These are phyloP conservation scores for Thozetella sp. DNA, from an alignment of 495 filamentous ascomycete species.

Conservation along the genomic window DNA sequence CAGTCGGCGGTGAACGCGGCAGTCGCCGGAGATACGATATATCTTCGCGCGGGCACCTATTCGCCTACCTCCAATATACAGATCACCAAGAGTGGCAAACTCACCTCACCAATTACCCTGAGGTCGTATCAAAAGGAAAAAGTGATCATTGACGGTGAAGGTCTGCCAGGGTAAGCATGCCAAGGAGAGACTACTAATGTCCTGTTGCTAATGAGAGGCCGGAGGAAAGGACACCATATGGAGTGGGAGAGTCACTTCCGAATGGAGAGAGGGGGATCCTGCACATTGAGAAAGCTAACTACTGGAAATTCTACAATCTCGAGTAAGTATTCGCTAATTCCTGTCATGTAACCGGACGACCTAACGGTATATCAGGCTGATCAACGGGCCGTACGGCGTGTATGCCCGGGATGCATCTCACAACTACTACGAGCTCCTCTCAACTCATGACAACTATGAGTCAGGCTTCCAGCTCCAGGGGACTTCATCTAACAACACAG, in stretches of 20 bases:
- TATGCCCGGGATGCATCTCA: slow-evolving; percentile 18
- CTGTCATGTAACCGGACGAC: neutral
- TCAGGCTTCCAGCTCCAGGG: slow-evolving; percentile 29
- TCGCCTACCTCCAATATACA: slow-evolving; percentile 22
- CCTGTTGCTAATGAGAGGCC: no score
- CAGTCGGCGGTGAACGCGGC: slow-evolving; percentile 23
- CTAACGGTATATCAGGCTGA: slow-evolving; percentile 5
- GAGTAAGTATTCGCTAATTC: slow-evolving; percentile 7
- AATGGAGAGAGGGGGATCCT: slow-evolving; percentile 20
- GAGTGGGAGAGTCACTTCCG: slow-evolving; percentile 16
- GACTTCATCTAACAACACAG: slow-evolving; percentile 19
- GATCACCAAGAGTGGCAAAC: slow-evolving; percentile 22
- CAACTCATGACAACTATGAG: slow-evolving; percentile 30
- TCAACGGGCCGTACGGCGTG: slow-evolving; percentile 26
- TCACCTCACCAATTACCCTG: slow-evolving; percentile 18
- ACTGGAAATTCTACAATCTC: slow-evolving; percentile 24
- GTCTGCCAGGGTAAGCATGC: slow-evolving; percentile 11
- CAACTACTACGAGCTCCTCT: slow-evolving; percentile 24
- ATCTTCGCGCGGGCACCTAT: slow-evolving; percentile 27
- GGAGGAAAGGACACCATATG: slow-evolving; percentile 23
- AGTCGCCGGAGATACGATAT: slow-evolving; percentile 23
- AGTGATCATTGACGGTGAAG: slow-evolving; percentile 28
- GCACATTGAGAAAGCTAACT: slow-evolving; percentile 23
- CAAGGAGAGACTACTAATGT: no score
- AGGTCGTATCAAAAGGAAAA: slow-evolving; percentile 19